These are phyloP conservation scores for Saccharomycopsis sp. DNA, from an alignment of 805 yeast species.

Conservation along the genomic window DNA sequence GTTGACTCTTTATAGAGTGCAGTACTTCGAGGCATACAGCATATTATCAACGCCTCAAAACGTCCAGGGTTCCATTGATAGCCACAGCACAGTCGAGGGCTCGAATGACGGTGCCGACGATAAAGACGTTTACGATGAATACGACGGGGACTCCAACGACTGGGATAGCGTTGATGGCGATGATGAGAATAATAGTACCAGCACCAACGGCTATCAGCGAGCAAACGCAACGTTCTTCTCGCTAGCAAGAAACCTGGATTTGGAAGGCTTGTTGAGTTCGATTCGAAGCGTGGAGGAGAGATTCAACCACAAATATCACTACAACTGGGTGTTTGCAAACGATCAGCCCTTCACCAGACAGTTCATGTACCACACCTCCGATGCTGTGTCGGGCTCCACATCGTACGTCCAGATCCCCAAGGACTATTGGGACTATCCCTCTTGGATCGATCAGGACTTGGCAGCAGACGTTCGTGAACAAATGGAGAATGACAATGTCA, in stretches of 20 bases:
- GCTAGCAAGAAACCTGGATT: conserved; percentile 64
- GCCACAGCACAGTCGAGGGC: too few relatives aligned
- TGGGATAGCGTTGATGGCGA: background rate
- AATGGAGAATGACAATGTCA: conserved; percentile 27
- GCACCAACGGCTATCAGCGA: too few relatives aligned
- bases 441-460: conserved; percentile 30
- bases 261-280: conserved; percentile 51
- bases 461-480: conserved; percentile 27
- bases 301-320: conserved; percentile 69
- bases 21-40: too few relatives aligned
- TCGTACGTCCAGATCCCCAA: conserved; percentile 36
- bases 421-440: conserved; percentile 42
- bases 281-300: conserved; percentile 79
- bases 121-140: too few relatives aligned
- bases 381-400: conserved; percentile 33
- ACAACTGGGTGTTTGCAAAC: conserved; percentile 81
- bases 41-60: too few relatives aligned
- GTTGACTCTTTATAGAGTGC: too few relatives aligned
- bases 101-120: background rate
- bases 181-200: too few relatives aligned
- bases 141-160: too few relatives aligned
- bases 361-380: conserved; percentile 29
- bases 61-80: too few relatives aligned
- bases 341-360: conserved; percentile 36
- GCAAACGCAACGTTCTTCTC: conserved; percentile 76